Conservation (phyloP, 257 asterid species). For the Solanum rostratum region DNA sequence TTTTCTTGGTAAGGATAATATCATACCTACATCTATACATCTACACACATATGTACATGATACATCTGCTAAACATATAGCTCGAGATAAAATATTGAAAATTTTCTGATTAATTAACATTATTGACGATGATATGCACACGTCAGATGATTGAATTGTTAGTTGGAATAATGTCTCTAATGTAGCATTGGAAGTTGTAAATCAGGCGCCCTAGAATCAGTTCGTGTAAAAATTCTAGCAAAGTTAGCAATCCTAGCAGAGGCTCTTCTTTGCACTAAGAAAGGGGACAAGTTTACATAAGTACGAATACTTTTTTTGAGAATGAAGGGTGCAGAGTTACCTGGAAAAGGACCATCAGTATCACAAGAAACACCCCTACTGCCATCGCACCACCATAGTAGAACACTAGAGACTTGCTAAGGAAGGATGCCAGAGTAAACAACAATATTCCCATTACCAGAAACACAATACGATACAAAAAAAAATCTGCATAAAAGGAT, state of each 20-base stretch:
- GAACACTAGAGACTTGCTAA: constrained; percentile 70
- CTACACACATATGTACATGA: not conserved
- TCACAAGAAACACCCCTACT: constrained; percentile 63
- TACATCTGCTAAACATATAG: not conserved
- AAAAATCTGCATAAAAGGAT: constrained; percentile 47
- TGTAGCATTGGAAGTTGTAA: not conserved
- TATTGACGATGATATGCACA: not conserved
- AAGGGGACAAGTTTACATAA: not conserved
- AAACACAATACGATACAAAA: constrained; percentile 48
- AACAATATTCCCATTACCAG: constrained; percentile 50
- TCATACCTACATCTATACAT: not conserved
- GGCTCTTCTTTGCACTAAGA: not conserved
- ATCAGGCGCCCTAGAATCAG: not conserved
- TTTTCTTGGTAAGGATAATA: not conserved
- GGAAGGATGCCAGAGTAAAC: constrained; percentile 55
- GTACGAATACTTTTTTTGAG: not conserved
- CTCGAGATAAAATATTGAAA: not conserved
- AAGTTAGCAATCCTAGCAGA: not conserved
- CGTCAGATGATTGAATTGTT: not conserved
- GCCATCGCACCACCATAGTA: constrained; percentile 83
- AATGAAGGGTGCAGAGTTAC: constrained; percentile 11
- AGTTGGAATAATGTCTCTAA: not conserved
- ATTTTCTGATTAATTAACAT: not conserved
- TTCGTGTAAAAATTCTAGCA: no score
- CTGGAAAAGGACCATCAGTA: constrained; percentile 88